Evolutionary conservation across 2,329 filamentous ascomycete genomes (phyloP).

Genomic region (Ascochyta fabae): DNA sequence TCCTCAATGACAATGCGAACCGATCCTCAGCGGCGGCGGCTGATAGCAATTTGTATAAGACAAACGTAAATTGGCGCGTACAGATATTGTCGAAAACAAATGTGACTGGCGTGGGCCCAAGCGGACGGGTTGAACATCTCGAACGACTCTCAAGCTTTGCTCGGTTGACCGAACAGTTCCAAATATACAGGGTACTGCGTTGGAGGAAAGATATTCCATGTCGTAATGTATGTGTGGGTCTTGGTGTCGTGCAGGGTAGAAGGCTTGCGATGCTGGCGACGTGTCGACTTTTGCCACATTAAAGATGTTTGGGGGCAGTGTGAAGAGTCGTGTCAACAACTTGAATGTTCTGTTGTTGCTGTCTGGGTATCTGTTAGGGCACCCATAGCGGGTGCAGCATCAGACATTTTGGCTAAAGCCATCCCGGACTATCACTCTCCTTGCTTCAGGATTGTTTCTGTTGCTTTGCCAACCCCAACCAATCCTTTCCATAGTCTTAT

Average conservation of each 20-base stretch:
- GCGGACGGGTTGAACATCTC: neutral
- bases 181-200: neutral
- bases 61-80: neutral
- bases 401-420: neutral
- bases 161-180: neutral
- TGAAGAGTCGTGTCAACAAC: no score
- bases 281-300: neutral
- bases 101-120: neutral
- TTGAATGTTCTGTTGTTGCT: neutral
- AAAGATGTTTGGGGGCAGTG: no score
- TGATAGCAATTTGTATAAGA: no score
- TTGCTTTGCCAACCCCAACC: neutral
- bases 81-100: neutral
- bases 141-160: neutral
- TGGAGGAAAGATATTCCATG: neutral
- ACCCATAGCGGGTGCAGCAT: neutral
- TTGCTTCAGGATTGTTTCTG: neutral
- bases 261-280: neutral
- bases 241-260: neutral
- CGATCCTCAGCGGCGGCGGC: no score
- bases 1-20: neutral
- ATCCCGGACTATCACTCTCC: neutral
- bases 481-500: slow-evolving; percentile 35
- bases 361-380: neutral
- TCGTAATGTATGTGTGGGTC: neutral